Conservation (phyloP, 345 rosid genomes). For the Boechera divaricarpa region DNA sequence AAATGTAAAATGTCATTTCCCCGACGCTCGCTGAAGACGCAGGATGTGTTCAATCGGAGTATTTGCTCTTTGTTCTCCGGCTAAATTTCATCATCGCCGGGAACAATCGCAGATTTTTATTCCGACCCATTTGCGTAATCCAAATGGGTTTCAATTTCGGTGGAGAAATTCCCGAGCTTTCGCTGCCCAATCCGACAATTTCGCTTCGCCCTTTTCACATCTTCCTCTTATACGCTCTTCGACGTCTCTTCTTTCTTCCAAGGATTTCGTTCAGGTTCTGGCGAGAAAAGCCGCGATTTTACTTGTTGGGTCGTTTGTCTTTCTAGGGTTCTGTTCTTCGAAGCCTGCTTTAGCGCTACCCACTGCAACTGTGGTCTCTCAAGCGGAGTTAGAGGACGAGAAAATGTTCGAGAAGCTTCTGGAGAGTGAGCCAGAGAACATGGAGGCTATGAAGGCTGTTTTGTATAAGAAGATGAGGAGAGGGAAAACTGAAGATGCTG, state of each 20-base stretch:
- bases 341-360: conserved; percentile 60
- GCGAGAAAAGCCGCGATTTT: conserved; percentile 53
- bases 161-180: conserved; percentile 36
- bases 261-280: conserved; percentile 39
- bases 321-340: conserved; percentile 54
- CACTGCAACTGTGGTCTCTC: conserved; percentile 38
- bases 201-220: conserved; percentile 35
- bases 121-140: conserved; percentile 27
- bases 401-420: conserved; percentile 65
- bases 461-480: conserved; percentile 80
- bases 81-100: conserved; percentile 32
- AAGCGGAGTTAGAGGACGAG: conserved; percentile 55
- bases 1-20: not conserved
- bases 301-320: conserved; percentile 64
- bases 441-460: conserved; percentile 75
- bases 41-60: conserved; percentile 35
- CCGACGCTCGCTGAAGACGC: not conserved
- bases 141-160: conserved; percentile 19
- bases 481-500: conserved; percentile 67
- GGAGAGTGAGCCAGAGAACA: conserved; percentile 70
- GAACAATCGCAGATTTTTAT: conserved; percentile 22
- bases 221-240: conserved; percentile 26
- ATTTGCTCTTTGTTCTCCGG: conserved; percentile 34
- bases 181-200: conserved; percentile 30
- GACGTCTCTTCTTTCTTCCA: conserved; percentile 38